phyloP scores from a whole-genome alignment of 2,329 filamentous ascomycete species.

The Aspergillus sp. region DNA sequence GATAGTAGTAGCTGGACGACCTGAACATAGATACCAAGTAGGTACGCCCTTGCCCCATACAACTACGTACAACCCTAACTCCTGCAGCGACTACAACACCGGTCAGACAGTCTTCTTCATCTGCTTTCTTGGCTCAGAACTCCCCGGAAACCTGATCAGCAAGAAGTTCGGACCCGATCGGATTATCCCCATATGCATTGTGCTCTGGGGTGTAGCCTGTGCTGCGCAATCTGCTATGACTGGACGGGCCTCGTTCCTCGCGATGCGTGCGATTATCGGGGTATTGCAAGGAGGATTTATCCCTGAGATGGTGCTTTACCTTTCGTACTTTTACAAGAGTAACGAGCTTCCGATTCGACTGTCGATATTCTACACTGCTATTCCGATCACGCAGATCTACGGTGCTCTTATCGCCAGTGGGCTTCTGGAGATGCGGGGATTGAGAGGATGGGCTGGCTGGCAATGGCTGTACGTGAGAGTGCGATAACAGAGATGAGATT shows the following conservation, averaged over 20 bases:
- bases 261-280: constrained; percentile 5
- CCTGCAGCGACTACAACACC: constrained; percentile 22
- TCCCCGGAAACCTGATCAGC: constrained; percentile 9
- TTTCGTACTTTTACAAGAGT: constrained; percentile 66
- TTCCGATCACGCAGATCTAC: constrained; percentile 37
- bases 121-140: constrained; percentile 10
- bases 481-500: not conserved
- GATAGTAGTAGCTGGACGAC: constrained; percentile 11
- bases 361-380: constrained; percentile 63
- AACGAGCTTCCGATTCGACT: constrained; percentile 58
- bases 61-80: not conserved
- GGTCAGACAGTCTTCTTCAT: constrained; percentile 10
- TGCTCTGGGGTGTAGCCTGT: constrained; percentile 19
- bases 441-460: constrained; percentile 37
- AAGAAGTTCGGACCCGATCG: constrained; percentile 12
- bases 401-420: constrained; percentile 32
- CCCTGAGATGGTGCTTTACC: constrained; percentile 54
- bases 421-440: constrained; percentile 32
- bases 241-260: constrained; percentile 3
- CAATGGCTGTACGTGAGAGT: constrained; percentile 38
- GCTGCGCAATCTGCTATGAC: constrained; percentile 41
- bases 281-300: constrained; percentile 32
- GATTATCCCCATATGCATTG: constrained; percentile 8
- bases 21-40: constrained; percentile 17
- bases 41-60: not conserved